Percentiles rank a stretch among this genome's conserved stretches.
These are phyloP conservation scores for Clarireedia monteithiana DNA, from an alignment of 2,329 filamentous ascomycete genomes.

Conservation along the genomic window DNA sequence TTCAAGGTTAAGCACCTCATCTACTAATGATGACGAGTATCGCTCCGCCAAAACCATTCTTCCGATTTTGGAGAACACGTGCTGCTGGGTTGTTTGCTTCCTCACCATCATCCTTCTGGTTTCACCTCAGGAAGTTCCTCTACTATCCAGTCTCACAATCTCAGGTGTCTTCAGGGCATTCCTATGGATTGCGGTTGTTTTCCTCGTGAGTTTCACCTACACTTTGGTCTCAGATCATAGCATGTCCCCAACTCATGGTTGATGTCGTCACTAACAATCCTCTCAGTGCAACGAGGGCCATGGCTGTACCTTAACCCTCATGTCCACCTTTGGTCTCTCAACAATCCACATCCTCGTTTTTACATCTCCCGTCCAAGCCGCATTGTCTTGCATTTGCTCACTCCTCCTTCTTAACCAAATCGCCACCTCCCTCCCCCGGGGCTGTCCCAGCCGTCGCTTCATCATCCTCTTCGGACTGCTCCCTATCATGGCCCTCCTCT, in stretches of 20 bases:
- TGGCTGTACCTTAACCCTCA: not conserved
- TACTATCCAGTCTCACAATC: not conserved
- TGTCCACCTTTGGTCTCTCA: constrained; percentile 4
- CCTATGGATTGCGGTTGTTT: not conserved
- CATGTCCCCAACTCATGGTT: too few species aligned
- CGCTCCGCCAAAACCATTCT: not conserved
- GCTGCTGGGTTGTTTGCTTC: constrained; percentile 9
- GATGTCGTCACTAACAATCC: not conserved
- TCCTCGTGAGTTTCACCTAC: not conserved
- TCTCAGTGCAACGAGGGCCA: constrained; percentile 5
- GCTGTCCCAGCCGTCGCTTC: not conserved
- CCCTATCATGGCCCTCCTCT: not conserved
- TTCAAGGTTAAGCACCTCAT: not conserved
- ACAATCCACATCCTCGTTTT: not conserved
- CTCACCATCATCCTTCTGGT: constrained; percentile 1
- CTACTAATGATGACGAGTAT: not conserved
- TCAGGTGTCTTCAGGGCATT: not conserved
- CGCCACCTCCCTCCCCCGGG: not conserved
- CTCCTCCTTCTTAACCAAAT: constrained; percentile 1
- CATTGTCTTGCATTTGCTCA: not conserved
- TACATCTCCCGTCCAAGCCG: not conserved
- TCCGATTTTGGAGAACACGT: not conserved
- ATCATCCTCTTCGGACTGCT: not conserved
- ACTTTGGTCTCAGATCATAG: too few species aligned
- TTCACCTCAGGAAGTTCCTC: not conserved